phyloP scores from a whole-genome alignment of 495 filamentous ascomycete species.

The Penicillium arizonense region DNA sequence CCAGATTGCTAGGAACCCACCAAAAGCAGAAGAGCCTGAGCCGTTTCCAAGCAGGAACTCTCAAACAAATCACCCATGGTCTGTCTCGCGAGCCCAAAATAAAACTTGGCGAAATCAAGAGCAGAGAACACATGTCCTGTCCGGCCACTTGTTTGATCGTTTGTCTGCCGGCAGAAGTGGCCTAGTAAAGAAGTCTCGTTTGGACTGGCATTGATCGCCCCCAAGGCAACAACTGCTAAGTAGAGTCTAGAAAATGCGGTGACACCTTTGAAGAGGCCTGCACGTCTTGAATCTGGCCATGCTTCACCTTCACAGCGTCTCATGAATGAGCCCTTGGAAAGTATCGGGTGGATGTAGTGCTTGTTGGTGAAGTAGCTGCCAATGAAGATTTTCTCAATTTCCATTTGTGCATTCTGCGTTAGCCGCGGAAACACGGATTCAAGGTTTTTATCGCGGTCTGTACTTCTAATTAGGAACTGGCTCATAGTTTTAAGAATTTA shows the following conservation, averaged over 20 bases:
- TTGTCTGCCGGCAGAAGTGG: slow-evolving; percentile 18
- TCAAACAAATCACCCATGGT: slow-evolving; percentile 27
- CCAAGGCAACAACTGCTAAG: slow-evolving; percentile 24
- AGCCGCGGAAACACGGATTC: slow-evolving; percentile 7
- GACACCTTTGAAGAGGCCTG: slow-evolving; percentile 9
- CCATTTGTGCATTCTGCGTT: slow-evolving; percentile 13
- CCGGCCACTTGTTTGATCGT: neutral
- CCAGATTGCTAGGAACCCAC: neutral
- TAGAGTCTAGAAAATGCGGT: slow-evolving; percentile 22
- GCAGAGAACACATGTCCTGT: slow-evolving; percentile 9
- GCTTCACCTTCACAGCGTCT: slow-evolving; percentile 21
- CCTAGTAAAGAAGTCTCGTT: slow-evolving; percentile 21
- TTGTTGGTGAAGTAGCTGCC: slow-evolving; percentile 28
- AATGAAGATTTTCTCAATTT: slow-evolving; percentile 29
- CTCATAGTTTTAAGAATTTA: too few relatives aligned
- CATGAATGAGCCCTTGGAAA: slow-evolving; percentile 22
- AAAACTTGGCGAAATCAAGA: slow-evolving; percentile 25
- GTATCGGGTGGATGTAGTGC: slow-evolving; percentile 25
- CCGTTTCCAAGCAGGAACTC: slow-evolving; percentile 23
- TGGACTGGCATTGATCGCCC: slow-evolving; percentile 24
- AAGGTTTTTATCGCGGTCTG: neutral
- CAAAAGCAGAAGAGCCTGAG: slow-evolving; percentile 24
- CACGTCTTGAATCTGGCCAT: slow-evolving; percentile 11
- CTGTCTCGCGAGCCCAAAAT: slow-evolving; percentile 21
- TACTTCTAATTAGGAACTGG: neutral